Evolutionary conservation across 2,329 filamentous ascomycete genomes (phyloP).

Genomic region (Fusarium guadeloupense): DNA sequence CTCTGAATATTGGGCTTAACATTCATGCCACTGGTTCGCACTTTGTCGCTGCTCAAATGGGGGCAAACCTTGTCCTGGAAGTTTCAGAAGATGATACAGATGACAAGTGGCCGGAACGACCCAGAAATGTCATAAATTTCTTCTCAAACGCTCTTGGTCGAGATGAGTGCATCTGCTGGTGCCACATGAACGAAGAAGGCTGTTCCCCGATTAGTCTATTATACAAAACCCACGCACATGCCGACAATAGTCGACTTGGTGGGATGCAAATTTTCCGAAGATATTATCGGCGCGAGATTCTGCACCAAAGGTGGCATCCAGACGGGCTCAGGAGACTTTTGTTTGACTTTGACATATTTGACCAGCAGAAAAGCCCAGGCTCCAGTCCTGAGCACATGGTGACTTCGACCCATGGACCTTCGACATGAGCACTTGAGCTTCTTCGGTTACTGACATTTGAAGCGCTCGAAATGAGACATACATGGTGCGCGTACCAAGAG

Average conservation of each 20-base stretch:
- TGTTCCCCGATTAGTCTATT: not conserved
- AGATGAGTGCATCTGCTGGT: not conserved
- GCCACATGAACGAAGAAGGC: not conserved
- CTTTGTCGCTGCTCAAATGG: not conserved
- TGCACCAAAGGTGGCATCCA: too few species aligned
- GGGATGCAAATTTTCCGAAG: too few species aligned
- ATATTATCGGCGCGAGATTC: too few species aligned
- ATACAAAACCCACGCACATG: not conserved
- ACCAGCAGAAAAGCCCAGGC: not conserved
- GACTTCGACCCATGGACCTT: not conserved
- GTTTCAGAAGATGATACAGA: not conserved
- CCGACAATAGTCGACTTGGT: not conserved
- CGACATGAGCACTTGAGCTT: not conserved
- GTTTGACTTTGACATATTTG: not conserved
- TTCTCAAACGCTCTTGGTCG: not conserved
- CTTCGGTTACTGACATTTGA: slow-evolving; percentile 2
- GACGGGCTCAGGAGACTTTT: not conserved
- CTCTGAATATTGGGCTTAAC: not conserved
- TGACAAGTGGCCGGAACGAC: not conserved
- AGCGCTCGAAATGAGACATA: not conserved
- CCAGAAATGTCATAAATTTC: not conserved
- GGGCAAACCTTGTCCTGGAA: fast-evolving
- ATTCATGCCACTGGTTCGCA: not conserved
- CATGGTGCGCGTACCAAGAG: not conserved
- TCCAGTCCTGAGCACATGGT: not conserved